Percentiles rank a stretch among this genome's conserved stretches.
phyloP scores from a whole-genome alignment of 148 eudicot species.

The Silene conica region DNA sequence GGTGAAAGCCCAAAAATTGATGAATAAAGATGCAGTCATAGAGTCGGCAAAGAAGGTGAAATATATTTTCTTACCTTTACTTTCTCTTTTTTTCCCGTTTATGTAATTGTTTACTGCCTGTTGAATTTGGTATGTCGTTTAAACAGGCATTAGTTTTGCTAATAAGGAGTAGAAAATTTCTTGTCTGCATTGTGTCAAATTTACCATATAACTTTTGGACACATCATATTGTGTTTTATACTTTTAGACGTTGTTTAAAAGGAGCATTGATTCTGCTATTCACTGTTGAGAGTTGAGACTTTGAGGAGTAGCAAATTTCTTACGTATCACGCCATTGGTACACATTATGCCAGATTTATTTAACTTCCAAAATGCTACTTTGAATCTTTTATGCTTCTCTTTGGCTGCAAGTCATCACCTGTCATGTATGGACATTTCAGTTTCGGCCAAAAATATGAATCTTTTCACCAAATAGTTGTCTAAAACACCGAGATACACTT shows the following conservation, averaged over 20 bases:
- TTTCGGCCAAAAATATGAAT: not conserved
- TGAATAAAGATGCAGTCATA: constrained; percentile 77
- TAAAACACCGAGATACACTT: not conserved
- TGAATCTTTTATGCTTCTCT: not conserved
- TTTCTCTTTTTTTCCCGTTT: not conserved
- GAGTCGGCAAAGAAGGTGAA: constrained; percentile 82
- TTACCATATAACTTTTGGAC: no score
- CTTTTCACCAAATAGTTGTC: not conserved
- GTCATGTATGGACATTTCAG: not conserved
- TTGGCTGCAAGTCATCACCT: not conserved
- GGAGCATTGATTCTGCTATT: not conserved
- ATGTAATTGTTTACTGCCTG: not conserved
- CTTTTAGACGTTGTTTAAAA: not conserved
- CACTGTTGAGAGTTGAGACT: not conserved
- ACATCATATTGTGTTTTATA: no score
- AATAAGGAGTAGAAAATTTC: not conserved
- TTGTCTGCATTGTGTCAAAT: not conserved
- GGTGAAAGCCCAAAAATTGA: constrained; percentile 68
- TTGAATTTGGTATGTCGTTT: not conserved
- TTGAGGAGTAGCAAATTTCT: not conserved
- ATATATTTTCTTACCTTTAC: not conserved
- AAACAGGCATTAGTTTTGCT: not conserved
- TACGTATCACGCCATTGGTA: not conserved
- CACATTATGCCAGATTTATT: not conserved
- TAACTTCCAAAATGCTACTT: not conserved